These are phyloP conservation scores for Ilex paraguariensis DNA, from an alignment of 305 asterid species.

Conservation along the genomic window DNA sequence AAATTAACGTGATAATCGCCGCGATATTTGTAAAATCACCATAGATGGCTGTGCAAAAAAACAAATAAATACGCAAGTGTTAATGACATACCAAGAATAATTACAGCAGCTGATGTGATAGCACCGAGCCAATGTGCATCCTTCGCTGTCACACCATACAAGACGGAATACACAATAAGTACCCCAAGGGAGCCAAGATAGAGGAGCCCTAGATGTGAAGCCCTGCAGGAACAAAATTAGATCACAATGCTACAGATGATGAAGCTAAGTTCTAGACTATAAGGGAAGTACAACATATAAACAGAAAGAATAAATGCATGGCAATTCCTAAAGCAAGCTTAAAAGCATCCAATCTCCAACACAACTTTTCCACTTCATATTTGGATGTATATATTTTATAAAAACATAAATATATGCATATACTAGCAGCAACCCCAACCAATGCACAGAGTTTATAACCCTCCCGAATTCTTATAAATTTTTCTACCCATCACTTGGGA, in stretches of 20 bases:
- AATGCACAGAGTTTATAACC: no score
- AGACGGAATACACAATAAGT: conserved; percentile 83
- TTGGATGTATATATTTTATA: no score
- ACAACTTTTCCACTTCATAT: not conserved
- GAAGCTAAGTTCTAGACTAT: conserved; percentile 3
- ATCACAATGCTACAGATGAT: conserved; percentile 7
- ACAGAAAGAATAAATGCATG: not conserved
- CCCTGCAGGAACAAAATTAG: conserved; percentile 51
- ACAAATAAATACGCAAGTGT: conserved; percentile 7
- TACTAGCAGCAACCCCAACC: no score
- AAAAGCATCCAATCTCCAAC: not conserved
- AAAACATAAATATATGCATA: no score
- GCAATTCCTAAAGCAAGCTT: not conserved
- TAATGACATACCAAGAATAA: conserved; percentile 74
- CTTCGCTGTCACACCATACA: conserved; percentile 97
- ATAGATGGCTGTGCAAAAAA: conserved; percentile 3
- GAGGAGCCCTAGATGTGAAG: conserved; percentile 93
- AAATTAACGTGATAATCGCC: conserved; percentile 3
- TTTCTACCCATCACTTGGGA: no score
- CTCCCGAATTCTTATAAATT: no score
- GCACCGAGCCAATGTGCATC: conserved; percentile 99
- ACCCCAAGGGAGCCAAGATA: conserved; percentile 88
- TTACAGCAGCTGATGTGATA: conserved; percentile 88
- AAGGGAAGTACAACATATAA: not conserved
- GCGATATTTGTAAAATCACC: not conserved